Evolutionary conservation across 306 rosid species (phyloP).

Genomic region (Cicer chorassanicum): DNA sequence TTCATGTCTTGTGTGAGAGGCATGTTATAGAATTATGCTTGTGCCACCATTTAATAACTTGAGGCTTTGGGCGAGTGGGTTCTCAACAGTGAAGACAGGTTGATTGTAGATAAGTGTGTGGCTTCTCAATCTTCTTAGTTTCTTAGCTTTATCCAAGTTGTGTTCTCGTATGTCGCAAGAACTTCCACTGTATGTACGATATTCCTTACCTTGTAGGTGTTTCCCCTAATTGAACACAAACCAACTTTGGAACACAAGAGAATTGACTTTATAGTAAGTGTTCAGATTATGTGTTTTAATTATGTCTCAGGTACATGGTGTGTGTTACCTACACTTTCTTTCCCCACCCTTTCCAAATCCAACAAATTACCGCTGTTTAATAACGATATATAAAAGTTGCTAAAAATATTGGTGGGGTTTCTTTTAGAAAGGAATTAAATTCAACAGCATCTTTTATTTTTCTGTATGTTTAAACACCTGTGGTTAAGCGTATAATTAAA

Average conservation of each 20-base stretch:
- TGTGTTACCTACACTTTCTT: not conserved
- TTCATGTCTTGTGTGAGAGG: conserved; percentile 3
- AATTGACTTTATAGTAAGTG: not conserved
- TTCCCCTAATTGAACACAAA: conserved; percentile 15
- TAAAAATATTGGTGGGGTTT: conserved; percentile 1
- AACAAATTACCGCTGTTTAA: conserved; percentile 12
- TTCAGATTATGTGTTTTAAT: too few species aligned
- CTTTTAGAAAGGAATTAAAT: not conserved
- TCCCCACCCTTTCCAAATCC: not conserved
- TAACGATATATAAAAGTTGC: conserved; percentile 21
- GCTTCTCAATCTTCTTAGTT: conserved; percentile 13
- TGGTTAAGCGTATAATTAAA: conserved; percentile 15
- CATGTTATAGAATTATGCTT: conserved; percentile 9
- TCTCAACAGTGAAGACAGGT: not conserved
- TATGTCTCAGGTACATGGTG: too few species aligned
- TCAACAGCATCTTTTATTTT: not conserved
- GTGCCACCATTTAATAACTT: not conserved
- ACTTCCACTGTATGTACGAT: not conserved
- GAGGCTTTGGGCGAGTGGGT: not conserved
- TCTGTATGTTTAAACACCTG: conserved; percentile 1
- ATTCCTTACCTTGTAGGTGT: conserved; percentile 5
- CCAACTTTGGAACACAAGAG: not conserved
- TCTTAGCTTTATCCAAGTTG: not conserved
- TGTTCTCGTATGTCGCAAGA: not conserved
- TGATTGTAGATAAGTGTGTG: not conserved